Percentiles rank a stretch among this genome's conserved stretches.
phyloP scores from a whole-genome alignment of 2,329 filamentous ascomycete species.

The Colletotrichum trifolii region DNA sequence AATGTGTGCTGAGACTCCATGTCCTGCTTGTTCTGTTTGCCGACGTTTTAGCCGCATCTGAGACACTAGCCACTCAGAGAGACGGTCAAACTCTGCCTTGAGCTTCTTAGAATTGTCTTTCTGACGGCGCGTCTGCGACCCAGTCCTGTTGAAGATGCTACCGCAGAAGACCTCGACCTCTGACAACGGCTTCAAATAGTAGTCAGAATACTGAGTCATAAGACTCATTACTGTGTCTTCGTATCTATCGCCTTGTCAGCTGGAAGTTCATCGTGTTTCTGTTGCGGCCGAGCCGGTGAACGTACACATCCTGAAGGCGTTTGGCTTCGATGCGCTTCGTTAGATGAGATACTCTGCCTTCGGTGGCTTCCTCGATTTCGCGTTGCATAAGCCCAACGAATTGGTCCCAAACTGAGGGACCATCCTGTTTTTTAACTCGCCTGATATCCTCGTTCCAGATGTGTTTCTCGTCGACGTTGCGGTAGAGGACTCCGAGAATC shows the following conservation, averaged over 20 bases:
- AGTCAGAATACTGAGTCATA: conserved; percentile 58
- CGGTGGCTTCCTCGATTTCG: conserved; percentile 44
- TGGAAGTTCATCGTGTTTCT: not conserved
- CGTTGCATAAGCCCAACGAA: conserved; percentile 46
- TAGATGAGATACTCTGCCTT: conserved; percentile 46
- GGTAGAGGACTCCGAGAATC: conserved; percentile 76
- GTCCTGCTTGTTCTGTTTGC: not conserved
- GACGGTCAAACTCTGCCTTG: conserved; percentile 61
- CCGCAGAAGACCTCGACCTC: conserved; percentile 68
- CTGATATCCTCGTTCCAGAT: conserved; percentile 68
- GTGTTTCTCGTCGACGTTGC: conserved; percentile 76
- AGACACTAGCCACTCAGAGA: conserved; percentile 53
- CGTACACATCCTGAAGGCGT: conserved; percentile 60
- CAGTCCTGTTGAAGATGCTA: conserved; percentile 63
- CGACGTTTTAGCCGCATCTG: conserved; percentile 44
- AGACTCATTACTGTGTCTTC: conserved; percentile 54
- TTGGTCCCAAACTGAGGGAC: conserved; percentile 56
- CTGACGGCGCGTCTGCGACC: conserved; percentile 60
- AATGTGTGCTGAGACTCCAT: conserved; percentile 39
- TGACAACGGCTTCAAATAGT: conserved; percentile 54
- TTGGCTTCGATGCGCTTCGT: conserved; percentile 50
- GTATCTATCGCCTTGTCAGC: conserved; percentile 49
- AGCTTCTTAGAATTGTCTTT: conserved; percentile 63
- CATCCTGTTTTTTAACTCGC: conserved; percentile 40
- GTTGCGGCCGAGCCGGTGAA: not conserved